Evolutionary conservation across 225 moss, liverwort and hornwort species (phyloP).

Genomic region (Anthoceros angustus): DNA sequence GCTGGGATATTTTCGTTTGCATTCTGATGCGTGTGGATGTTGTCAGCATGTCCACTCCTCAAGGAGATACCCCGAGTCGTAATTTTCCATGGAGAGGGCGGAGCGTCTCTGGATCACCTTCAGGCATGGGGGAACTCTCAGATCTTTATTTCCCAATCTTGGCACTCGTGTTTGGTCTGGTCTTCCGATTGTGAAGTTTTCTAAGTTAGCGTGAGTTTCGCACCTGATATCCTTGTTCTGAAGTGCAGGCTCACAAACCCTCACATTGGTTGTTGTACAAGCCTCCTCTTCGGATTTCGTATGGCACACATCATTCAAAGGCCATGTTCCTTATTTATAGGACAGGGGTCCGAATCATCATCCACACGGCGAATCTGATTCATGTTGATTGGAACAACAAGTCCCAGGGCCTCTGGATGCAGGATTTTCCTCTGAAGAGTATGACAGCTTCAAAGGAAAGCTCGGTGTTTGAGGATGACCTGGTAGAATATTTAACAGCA

Average conservation of each 20-base stretch:
- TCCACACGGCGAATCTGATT: conserved; percentile 93
- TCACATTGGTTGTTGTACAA: conserved; percentile 59
- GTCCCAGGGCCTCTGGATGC: conserved; percentile 98
- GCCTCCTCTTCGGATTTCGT: conserved; percentile 71
- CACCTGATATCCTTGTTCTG: no score
- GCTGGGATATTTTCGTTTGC: neutral
- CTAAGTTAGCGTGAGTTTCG: neutral
- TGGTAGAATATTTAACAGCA: conserved; percentile 80
- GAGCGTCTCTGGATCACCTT: conserved; percentile 54
- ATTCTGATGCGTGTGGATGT: conserved; percentile 1
- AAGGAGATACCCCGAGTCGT: conserved; percentile 46
- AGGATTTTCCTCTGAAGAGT: conserved; percentile 80
- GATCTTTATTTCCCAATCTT: neutral
- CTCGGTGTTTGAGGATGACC: conserved; percentile 77
- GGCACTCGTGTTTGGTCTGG: neutral
- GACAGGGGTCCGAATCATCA: conserved; percentile 66
- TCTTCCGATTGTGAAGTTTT: neutral
- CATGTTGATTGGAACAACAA: conserved; percentile 90
- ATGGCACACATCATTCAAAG: conserved; percentile 97
- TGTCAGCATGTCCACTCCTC: conserved; percentile 60
- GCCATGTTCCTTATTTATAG: conserved; percentile 86
- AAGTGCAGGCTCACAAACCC: conserved; percentile 50
- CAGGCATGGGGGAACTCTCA: conserved; percentile 21
- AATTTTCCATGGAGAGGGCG: conserved; percentile 83
- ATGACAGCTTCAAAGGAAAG: conserved; percentile 13